Conservation (phyloP, 306 rosid species). For the Datisca glomerata region DNA sequence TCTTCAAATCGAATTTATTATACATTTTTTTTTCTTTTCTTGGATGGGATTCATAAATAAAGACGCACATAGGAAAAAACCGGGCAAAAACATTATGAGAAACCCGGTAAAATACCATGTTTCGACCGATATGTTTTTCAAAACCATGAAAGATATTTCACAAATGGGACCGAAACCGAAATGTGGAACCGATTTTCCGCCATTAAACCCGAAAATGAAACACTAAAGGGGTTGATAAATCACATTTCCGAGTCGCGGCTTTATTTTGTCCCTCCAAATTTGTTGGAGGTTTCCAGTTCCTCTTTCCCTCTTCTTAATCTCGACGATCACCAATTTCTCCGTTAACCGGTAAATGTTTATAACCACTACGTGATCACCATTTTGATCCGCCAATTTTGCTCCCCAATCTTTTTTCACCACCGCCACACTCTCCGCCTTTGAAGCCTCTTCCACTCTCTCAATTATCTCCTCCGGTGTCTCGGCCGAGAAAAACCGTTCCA, state of each 20-base stretch:
- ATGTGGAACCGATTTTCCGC: too few relatives aligned
- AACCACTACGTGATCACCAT: constrained; percentile 24
- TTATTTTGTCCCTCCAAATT: constrained; percentile 42
- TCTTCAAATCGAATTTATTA: too few relatives aligned
- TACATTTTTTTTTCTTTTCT: too few relatives aligned
- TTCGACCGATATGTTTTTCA: too few relatives aligned
- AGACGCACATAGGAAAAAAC: too few relatives aligned
- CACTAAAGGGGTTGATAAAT: constrained; percentile 14
- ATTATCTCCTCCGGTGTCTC: constrained; percentile 31
- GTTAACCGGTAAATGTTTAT: constrained; percentile 51
- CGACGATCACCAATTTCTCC: constrained; percentile 47
- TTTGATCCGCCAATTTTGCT: constrained; percentile 35
- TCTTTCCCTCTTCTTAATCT: constrained; percentile 19
- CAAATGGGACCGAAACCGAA: too few relatives aligned
- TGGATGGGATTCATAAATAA: too few relatives aligned
- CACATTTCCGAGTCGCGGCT: constrained; percentile 30
- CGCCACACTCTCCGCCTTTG: constrained; percentile 12
- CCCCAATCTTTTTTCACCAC: constrained; percentile 28
- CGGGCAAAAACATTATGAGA: too few relatives aligned
- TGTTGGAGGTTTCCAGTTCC: neutral
- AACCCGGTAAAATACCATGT: too few relatives aligned
- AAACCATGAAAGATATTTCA: too few relatives aligned
- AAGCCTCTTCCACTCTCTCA: constrained; percentile 29
- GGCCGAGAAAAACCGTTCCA: constrained; percentile 40
- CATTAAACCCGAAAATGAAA: too few relatives aligned